Conservation (phyloP, 1,284 basidiomycete genomes). For the Vanrija pseudolonga region DNA sequence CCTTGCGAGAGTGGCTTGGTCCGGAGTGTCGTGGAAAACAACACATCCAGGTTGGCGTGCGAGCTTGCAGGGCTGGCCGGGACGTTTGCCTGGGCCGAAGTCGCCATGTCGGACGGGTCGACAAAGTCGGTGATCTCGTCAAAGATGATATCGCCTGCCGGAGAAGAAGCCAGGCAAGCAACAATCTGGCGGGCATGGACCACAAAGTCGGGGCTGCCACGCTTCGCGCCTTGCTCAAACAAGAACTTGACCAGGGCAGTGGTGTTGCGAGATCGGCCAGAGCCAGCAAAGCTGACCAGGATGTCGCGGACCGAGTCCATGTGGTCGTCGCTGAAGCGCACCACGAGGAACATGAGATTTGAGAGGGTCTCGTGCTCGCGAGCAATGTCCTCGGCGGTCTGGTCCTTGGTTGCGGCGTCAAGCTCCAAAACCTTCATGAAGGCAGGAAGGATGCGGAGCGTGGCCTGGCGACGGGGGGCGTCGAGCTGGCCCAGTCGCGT, state of each 20-base stretch:
- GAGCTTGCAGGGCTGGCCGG: conserved; percentile 61
- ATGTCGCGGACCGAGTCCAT: conserved; percentile 78
- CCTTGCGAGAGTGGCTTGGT: conserved; percentile 61
- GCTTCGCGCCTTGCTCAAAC: conserved; percentile 80
- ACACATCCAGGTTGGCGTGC: conserved; percentile 42
- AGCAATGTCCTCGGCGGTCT: conserved; percentile 29
- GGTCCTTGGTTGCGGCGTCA: conserved; percentile 40
- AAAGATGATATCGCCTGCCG: conserved; percentile 68
- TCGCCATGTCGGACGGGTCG: conserved; percentile 73
- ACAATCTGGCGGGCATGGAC: conserved; percentile 76
- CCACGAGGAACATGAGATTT: conserved; percentile 78
- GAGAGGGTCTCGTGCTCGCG: conserved; percentile 69
- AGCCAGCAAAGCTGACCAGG: conserved; percentile 61
- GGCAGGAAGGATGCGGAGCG: conserved; percentile 67
- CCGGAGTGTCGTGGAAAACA: conserved; percentile 31
- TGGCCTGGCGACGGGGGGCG: conserved; percentile 54
- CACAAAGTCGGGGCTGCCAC: conserved; percentile 73
- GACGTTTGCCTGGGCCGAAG: conserved; percentile 65
- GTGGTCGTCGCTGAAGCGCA: conserved; percentile 70
- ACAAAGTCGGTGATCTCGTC: conserved; percentile 80
- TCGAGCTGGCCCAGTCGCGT: conserved; percentile 68
- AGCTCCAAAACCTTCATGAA: conserved; percentile 75
- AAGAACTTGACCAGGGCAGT: conserved; percentile 78
- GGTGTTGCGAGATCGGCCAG: conserved; percentile 56
- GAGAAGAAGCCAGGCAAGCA: conserved; percentile 76